Evolutionary conservation across 139 green algal species (phyloP), one percentile per base, ranked within the genome.

Genomic region (Protoeuglena noctilucae): DNA sequence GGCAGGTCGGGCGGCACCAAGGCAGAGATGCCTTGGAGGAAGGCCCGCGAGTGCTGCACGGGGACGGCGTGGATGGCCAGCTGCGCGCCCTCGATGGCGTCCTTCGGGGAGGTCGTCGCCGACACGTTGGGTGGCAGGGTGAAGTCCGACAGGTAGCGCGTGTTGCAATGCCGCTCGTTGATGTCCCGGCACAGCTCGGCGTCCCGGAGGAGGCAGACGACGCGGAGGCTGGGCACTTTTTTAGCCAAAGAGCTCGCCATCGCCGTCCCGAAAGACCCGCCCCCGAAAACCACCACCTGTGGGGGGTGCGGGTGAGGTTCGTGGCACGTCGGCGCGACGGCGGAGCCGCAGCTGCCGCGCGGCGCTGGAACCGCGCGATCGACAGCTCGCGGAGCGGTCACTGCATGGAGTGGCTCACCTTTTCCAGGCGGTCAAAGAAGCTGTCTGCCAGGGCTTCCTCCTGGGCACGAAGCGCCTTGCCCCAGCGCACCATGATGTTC

Each of bases 281-380:
- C 91, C 1, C 91, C 91, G 62, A 97, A 95, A 1, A 98, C 76
- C 3, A 82, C 83, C 22, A 98, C 75, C 64, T 96, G n/a, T n/a
- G n/a, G n/a, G n/a, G n/a, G n/a, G n/a, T n/a, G n/a, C n/a, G n/a
- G n/a, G n/a, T n/a, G n/a, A n/a, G n/a, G n/a, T n/a, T n/a, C n/a
- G n/a, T n/a, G n/a, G n/a, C n/a, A n/a, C n/a, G n/a, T n/a, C n/a
- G n/a, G n/a, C n/a, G n/a, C n/a, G n/a, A n/a, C n/a, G n/a, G n/a
- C n/a, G n/a, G n/a, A n/a, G n/a, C n/a, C n/a, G n/a, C n/a, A n/a
- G n/a, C n/a, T n/a, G n/a, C n/a, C n/a, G n/a, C n/a, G n/a, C n/a
- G n/a, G n/a, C n/a, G n/a, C n/a, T n/a, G n/a, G n/a, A n/a, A n/a
- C n/a, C n/a, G n/a, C n/a, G n/a, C n/a, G n/a, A n/a, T n/a, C n/a